Conservation (phyloP, 2,329 filamentous ascomycete species). For the Xylaria sp. region DNA sequence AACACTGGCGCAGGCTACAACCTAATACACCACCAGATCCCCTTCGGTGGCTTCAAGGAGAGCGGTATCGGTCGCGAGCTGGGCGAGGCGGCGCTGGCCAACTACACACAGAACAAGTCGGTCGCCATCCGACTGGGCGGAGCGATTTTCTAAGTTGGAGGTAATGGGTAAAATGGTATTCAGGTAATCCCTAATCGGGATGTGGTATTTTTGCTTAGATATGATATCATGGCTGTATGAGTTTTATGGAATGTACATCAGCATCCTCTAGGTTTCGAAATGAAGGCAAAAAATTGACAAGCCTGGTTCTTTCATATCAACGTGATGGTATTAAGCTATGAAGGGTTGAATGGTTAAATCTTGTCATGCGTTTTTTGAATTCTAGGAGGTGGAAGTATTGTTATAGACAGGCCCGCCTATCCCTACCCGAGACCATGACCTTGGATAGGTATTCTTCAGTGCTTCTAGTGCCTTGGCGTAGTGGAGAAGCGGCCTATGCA, state of each 20-base stretch:
- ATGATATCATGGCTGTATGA: constrained; percentile 36
- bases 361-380: background rate
- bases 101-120: constrained; percentile 77
- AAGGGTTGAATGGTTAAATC: background rate
- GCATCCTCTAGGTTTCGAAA: constrained; percentile 21
- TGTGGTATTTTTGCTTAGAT: constrained; percentile 17
- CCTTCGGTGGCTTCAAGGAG: constrained; percentile 82
- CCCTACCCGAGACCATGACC: too few relatives aligned
- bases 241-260: constrained; percentile 35
- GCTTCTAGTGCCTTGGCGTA: too few relatives aligned
- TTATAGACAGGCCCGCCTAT: too few relatives aligned
- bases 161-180: constrained; percentile 16
- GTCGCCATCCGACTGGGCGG: constrained; percentile 67
- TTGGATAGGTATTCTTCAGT: too few relatives aligned
- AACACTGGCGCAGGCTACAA: constrained; percentile 64
- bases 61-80: constrained; percentile 82
- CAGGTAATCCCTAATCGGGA: constrained; percentile 3
- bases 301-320: background rate
- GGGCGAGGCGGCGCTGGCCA: constrained; percentile 72
- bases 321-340: background rate
- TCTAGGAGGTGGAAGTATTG: background rate
- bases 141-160: constrained; percentile 53
- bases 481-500: too few relatives aligned
- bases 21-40: constrained; percentile 68
- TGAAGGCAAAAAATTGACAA: background rate